Evolutionary conservation across 371 early-diverging fungal species (phyloP).

Genomic region (Mortierella sp.): DNA sequence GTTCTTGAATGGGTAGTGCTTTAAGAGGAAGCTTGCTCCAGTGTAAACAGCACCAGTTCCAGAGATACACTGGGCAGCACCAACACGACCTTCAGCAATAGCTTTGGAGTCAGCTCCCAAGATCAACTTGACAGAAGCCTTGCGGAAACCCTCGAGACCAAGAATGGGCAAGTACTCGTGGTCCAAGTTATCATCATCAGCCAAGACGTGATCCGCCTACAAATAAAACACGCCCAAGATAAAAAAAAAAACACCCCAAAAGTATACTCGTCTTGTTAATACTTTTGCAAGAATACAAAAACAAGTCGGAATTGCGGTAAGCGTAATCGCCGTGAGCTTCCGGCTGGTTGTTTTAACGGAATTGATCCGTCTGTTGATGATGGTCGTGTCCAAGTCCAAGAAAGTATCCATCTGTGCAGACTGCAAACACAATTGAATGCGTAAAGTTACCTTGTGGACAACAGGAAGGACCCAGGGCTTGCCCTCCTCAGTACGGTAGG

Average conservation of each 20-base stretch:
- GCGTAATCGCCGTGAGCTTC: too few species aligned
- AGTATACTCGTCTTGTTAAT: too few species aligned
- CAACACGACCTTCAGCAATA: constrained; percentile 79
- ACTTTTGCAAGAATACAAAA: too few species aligned
- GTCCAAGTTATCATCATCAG: constrained; percentile 77
- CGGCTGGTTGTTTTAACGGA: too few species aligned
- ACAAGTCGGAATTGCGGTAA: too few species aligned
- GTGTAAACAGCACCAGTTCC: constrained; percentile 95
- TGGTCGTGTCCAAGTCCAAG: too few species aligned
- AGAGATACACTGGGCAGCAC: constrained; percentile 90
- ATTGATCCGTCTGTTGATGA: too few species aligned
- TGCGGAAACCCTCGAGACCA: constrained; percentile 82
- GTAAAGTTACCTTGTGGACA: constrained; percentile 88
- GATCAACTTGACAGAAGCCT: constrained; percentile 84
- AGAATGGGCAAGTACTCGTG: constrained; percentile 96
- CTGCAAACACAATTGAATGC: too few species aligned
- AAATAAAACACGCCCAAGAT: too few species aligned
- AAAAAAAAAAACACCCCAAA: too few species aligned
- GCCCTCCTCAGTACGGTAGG: constrained; percentile 92
- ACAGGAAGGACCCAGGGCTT: constrained; percentile 97
- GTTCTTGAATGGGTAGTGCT: constrained; percentile 75
- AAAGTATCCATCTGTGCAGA: too few species aligned
- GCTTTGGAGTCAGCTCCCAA: constrained; percentile 87
- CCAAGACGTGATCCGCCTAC: constrained; percentile 86
- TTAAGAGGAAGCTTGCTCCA: constrained; percentile 85